Base-by-base conservation (phyloP, 345 rosid species). In the Aegle marmelos region DNA sequence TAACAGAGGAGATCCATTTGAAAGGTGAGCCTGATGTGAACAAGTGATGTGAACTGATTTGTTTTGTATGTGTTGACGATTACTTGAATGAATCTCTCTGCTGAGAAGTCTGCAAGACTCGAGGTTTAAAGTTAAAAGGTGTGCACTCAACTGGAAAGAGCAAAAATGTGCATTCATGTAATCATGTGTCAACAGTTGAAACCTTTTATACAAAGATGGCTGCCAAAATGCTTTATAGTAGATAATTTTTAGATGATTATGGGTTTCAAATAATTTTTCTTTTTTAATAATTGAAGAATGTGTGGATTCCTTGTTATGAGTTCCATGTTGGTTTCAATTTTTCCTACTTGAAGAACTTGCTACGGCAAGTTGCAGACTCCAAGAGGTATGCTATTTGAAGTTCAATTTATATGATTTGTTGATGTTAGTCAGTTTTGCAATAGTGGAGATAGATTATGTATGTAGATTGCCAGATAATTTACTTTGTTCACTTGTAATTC, bases 1-100 rank as follows among this genome's bases (percentile, higher is more conserved):
- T 21, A 87, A 79, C 31, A 83, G 77, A 48, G 91, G 86, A 78
- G 87, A 87, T 69, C 92, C 89, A 36, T 85, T 91, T 16, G 94
- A 88, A 83, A 84, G 92, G 79, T 88, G 83, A 81, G 77, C 63
- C 57, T 70, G 33, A 58, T 24, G 78, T 72, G 53, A 72, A 68
- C 9, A 68, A 48, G 31, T 28, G 39, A 39, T 78, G 2, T 72
- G 70, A 61, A 70, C 37, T 36, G 68, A 62, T 53, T 36, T 33
- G 72, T 22, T 60, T 60, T 67, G 72, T 69, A 68, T 61, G 54
- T 50, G 36, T 72, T 58, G 70, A 72, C 48, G 13, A 69, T 76
- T 72, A 45, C 76, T 30, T 30, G 27, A 63, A 34, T 57, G 50
- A 64, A 33, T 76, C 76, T 48, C 39, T 58, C n/a, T 70, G 76